Evolutionary conservation across 192 early-diverging fungal species (phyloP).

Genomic region (Chytriomyces sp.): DNA sequence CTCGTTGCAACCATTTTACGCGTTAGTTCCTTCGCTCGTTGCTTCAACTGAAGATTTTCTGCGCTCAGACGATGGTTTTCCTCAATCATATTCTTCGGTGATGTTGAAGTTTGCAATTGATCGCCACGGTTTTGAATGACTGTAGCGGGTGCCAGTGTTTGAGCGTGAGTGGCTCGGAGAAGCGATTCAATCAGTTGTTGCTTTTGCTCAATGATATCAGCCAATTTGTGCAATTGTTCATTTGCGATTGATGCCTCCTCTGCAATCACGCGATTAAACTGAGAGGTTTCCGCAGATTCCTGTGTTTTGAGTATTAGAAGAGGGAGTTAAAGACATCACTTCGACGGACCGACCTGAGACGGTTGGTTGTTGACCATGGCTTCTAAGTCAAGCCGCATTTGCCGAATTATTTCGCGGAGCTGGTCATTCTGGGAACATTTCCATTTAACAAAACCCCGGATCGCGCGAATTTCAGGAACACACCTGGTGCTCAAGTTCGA

Average conservation of each 20-base stretch:
- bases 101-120: neutral
- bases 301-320: neutral
- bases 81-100: neutral
- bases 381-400: constrained; percentile 54
- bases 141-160: neutral
- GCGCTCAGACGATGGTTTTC: neutral
- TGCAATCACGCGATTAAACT: constrained; percentile 4
- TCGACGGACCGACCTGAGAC: neutral
- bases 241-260: constrained; percentile 9
- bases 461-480: neutral
- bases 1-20: constrained; percentile 8
- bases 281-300: neutral
- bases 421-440: constrained; percentile 35
- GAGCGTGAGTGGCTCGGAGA: neutral
- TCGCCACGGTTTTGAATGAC: too few relatives aligned
- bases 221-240: constrained; percentile 25
- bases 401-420: constrained; percentile 32
- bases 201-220: constrained; percentile 25
- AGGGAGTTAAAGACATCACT: neutral
- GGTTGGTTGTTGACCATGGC: constrained; percentile 23
- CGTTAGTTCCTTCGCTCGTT: constrained; percentile 4
- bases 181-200: constrained; percentile 29
- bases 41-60: constrained; percentile 27
- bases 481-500: neutral
- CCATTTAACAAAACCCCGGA: too few relatives aligned